Conservation (phyloP, 1,139 yeast genomes). For the Blastobotrys buckinghamii region DNA sequence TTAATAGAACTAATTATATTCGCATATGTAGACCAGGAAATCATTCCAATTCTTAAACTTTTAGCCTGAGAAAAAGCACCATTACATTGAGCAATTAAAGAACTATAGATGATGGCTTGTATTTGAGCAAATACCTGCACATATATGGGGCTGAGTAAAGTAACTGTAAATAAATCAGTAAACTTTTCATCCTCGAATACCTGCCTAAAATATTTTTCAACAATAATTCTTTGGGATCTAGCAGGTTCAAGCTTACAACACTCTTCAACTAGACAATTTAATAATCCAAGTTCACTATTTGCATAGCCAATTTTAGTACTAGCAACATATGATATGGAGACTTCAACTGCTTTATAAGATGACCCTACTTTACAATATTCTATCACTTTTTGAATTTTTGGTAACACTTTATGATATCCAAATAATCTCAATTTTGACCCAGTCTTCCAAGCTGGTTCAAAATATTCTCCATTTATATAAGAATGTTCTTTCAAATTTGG, state of each 20-base stretch:
- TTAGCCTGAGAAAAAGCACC: too few species aligned
- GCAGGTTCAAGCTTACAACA: conserved; percentile 3
- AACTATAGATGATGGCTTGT: conserved; percentile 14
- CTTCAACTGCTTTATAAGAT: conserved; percentile 9
- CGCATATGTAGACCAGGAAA: too few species aligned
- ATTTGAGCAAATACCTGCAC: conserved; percentile 11
- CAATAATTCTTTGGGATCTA: background rate
- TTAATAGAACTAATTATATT: too few species aligned
- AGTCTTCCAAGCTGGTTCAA: conserved; percentile 12
- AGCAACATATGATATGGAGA: too few species aligned
- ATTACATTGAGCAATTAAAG: too few species aligned
- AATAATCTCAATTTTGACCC: conserved; percentile 12
- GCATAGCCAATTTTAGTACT: too few species aligned
- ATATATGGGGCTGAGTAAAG: background rate
- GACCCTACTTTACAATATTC: conserved; percentile 7
- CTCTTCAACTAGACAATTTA: conserved; percentile 8
- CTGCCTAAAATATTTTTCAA: background rate
- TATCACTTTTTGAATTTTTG: background rate
- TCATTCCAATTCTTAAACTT: too few species aligned
- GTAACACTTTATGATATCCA: conserved; percentile 12
- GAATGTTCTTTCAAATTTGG: conserved; percentile 12
- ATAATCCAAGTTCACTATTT: background rate
- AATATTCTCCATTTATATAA: too few species aligned
- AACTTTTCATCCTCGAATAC: background rate
- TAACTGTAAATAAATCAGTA: too few species aligned